A percentile compares a stretch with the other conserved stretches of the same genome.
Conservation (phyloP, 352 stramenopile genomes). For the Pythium myriotylum region DNA sequence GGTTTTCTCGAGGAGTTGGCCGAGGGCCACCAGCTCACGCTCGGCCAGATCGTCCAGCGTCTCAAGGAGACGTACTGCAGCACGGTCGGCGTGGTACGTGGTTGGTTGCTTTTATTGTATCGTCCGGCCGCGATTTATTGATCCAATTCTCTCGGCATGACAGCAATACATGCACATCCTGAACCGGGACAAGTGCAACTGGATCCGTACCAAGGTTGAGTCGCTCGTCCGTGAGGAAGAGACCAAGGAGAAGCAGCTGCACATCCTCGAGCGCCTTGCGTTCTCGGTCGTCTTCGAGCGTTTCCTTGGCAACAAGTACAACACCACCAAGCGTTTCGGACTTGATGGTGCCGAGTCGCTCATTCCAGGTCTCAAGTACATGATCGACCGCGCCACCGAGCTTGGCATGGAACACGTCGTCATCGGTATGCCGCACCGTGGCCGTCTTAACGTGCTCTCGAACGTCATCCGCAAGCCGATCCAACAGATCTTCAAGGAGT, state of each 20-base stretch:
- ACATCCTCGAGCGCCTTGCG: slow-evolving; percentile 97
- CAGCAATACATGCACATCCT: slow-evolving; percentile 99
- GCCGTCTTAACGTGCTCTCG: slow-evolving; percentile 96
- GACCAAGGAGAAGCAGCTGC: slow-evolving; percentile 93
- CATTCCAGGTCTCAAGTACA: slow-evolving; percentile 94
- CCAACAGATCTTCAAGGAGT: slow-evolving; percentile 92
- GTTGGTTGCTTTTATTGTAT: slow-evolving; percentile 3
- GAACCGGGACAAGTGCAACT: slow-evolving; percentile 97
- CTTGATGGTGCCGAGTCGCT: slow-evolving; percentile 97
- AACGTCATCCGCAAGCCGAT: slow-evolving; percentile 99
- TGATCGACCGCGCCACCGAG: slow-evolving; percentile 95
- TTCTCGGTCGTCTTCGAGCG: slow-evolving; percentile 99
- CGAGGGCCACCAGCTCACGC: slow-evolving; percentile 84
- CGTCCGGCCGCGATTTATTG: background rate
- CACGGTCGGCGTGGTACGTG: slow-evolving; percentile 91
- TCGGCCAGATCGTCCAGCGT: slow-evolving; percentile 94
- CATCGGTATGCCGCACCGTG: slow-evolving; percentile 99
- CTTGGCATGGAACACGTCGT: slow-evolving; percentile 97
- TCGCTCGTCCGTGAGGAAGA: slow-evolving; percentile 71
- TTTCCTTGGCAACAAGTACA: slow-evolving; percentile 96
- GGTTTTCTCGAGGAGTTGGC: slow-evolving; percentile 88
- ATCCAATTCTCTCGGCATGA: background rate
- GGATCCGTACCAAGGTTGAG: slow-evolving; percentile 93
- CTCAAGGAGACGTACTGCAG: slow-evolving; percentile 98
- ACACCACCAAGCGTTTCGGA: slow-evolving; percentile 99